Conservation (phyloP, 495 filamentous ascomycete species). For the Saxophila tyrrhenica region DNA sequence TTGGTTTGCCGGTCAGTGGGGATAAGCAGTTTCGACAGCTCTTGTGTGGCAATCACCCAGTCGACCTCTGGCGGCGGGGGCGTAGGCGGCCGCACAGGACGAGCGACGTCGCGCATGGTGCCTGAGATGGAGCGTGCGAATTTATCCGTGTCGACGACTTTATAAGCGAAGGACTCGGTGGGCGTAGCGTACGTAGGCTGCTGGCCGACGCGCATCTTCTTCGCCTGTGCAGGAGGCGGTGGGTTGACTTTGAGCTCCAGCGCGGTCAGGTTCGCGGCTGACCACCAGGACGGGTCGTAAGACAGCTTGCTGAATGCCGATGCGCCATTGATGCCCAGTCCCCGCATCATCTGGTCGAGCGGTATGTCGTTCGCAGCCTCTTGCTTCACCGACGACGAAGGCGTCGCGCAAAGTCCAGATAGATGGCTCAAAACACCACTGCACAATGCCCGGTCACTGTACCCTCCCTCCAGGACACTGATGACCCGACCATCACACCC, state of each 20-base stretch:
- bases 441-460: conserved; percentile 79
- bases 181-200: conserved; percentile 59
- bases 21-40: conserved; percentile 72
- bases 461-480: conserved; percentile 90
- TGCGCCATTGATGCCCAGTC: conserved; percentile 3
- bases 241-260: conserved; percentile 47
- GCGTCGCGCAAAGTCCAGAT: conserved; percentile 51
- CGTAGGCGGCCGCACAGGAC: conserved; percentile 33
- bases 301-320: background rate
- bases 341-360: conserved; percentile 7
- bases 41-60: conserved; percentile 72
- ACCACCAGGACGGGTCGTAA: conserved; percentile 72
- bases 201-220: conserved; percentile 41
- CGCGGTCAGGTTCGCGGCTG: conserved; percentile 49
- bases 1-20: conserved; percentile 57
- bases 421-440: conserved; percentile 84
- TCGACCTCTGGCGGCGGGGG: conserved; percentile 64
- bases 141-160: conserved; percentile 48
- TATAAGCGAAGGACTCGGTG: conserved; percentile 70
- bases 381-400: conserved; percentile 21
- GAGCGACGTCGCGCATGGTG: conserved; percentile 22
- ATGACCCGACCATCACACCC: conserved; percentile 73
- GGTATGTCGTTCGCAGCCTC: conserved; percentile 18
- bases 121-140: conserved; percentile 40
- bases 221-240: conserved; percentile 34